phyloP scores from a whole-genome alignment of 2,329 filamentous ascomycete genomes.

The Colletotrichum phormii region DNA sequence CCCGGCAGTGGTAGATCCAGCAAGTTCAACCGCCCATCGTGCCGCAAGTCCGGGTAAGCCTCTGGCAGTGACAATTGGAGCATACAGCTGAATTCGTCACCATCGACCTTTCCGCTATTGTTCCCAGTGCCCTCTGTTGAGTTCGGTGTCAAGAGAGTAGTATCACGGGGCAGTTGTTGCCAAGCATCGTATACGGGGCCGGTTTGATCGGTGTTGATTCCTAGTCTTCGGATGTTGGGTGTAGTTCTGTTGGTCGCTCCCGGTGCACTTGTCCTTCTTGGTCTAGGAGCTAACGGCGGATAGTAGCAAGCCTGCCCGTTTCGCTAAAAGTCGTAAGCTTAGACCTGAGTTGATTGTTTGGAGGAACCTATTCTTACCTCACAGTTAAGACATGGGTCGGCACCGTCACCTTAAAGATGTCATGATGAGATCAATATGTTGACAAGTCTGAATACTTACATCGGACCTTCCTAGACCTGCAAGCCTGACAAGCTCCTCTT shows the following conservation, averaged over 20 bases:
- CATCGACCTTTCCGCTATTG: neutral
- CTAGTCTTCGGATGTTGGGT: neutral
- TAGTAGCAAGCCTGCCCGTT: conserved; percentile 30
- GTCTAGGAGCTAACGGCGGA: conserved; percentile 17
- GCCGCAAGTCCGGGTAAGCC: neutral
- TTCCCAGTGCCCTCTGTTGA: neutral
- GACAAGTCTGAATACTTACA: conserved; percentile 7
- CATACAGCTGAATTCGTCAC: conserved; percentile 4
- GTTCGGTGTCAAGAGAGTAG: conserved; percentile 7
- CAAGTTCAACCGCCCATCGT: neutral
- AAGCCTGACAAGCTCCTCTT: conserved; percentile 30
- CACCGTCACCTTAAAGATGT: conserved; percentile 22
- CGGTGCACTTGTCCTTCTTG: conserved; percentile 1
- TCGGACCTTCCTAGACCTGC: conserved; percentile 30
- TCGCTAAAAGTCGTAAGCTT: neutral
- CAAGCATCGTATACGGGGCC: conserved; percentile 9
- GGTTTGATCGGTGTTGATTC: conserved; percentile 1
- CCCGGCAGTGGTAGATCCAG: conserved; percentile 23
- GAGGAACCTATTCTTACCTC: neutral
- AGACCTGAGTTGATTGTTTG: neutral
- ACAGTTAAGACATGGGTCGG: conserved; percentile 29
- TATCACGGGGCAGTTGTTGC: conserved; percentile 7
- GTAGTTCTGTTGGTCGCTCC: neutral
- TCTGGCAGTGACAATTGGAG: conserved; percentile 6
- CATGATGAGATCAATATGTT: neutral